Percentiles rank a stretch among this genome's conserved stretches.
These are phyloP conservation scores for Melaleuca alternifolia DNA, from an alignment of 345 rosid genomes.

Conservation along the genomic window DNA sequence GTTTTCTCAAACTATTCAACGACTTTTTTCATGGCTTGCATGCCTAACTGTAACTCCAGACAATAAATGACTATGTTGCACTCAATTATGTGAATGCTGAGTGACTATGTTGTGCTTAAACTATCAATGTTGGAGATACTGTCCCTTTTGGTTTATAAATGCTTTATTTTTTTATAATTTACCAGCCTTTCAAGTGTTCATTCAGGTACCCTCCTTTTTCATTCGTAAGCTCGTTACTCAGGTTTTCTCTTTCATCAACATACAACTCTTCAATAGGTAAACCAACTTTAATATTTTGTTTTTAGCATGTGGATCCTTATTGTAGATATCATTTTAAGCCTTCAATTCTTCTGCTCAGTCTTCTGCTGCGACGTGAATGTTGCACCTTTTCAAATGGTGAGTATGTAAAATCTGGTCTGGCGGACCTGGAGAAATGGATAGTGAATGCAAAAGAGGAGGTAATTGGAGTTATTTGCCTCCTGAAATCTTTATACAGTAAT, in stretches of 20 bases:
- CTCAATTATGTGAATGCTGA: background rate
- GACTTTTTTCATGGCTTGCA: background rate
- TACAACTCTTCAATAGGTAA: constrained; percentile 93
- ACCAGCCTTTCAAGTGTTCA: constrained; percentile 8
- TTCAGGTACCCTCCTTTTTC: constrained; percentile 92
- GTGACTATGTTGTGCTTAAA: background rate
- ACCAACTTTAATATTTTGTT: background rate
- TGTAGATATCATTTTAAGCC: background rate
- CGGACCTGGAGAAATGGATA: constrained; percentile 97
- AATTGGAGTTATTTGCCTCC: constrained; percentile 2
- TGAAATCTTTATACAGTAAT: background rate
- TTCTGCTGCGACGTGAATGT: constrained; percentile 92
- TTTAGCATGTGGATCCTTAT: background rate
- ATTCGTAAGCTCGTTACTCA: constrained; percentile 93
- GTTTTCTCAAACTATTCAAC: background rate
- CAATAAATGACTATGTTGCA: background rate
- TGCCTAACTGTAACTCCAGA: background rate
- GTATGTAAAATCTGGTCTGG: constrained; percentile 90
- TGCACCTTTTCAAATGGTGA: constrained; percentile 98
- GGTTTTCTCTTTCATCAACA: constrained; percentile 93
- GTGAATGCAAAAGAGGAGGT: constrained; percentile 79
- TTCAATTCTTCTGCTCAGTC: constrained; percentile 33
- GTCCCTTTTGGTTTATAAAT: background rate
- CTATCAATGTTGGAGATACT: background rate
- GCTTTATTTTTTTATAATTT: background rate